A percentile compares a stretch with the other conserved stretches of the same genome.
Conservation (phyloP, 2,329 filamentous ascomycete genomes). For the Pseudogymnoascus sp. region DNA sequence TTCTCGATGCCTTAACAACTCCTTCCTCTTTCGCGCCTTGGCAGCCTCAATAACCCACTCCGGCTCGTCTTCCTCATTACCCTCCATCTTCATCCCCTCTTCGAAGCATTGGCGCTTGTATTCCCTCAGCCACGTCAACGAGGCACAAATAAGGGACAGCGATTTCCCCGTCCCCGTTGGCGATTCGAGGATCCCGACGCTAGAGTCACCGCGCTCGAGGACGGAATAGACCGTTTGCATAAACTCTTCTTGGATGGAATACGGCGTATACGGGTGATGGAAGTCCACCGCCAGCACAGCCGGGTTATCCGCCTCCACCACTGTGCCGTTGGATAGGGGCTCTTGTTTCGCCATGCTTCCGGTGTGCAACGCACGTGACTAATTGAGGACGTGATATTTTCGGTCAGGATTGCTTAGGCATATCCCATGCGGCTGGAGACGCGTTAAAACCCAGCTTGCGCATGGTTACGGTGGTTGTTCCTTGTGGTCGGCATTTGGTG, state of each 20-base stretch:
- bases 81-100: conserved; percentile 17
- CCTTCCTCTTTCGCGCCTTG: conserved; percentile 46
- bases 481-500: not conserved
- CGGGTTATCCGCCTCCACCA: not conserved
- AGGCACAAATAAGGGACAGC: conserved; percentile 63
- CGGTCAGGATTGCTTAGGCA: not conserved
- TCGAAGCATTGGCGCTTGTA: conserved; percentile 44
- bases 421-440: not conserved
- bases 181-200: conserved; percentile 65
- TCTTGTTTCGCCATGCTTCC: not conserved
- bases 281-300: conserved; percentile 38
- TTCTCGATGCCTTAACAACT: conserved; percentile 47
- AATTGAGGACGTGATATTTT: not conserved
- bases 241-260: conserved; percentile 62
- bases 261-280: conserved; percentile 63
- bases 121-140: conserved; percentile 64
- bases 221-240: conserved; percentile 63
- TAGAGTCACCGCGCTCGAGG: conserved; percentile 44
- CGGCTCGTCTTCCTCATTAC: conserved; percentile 51
- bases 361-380: not conserved
- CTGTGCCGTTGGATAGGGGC: not conserved
- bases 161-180: conserved; percentile 68
- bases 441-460: not conserved
- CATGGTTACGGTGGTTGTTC: not conserved
- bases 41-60: conserved; percentile 62